Evolutionary conservation across 257 asterid species (phyloP), one percentile per base, ranked within the genome.

Genomic region (Lavandula angustifolia): DNA sequence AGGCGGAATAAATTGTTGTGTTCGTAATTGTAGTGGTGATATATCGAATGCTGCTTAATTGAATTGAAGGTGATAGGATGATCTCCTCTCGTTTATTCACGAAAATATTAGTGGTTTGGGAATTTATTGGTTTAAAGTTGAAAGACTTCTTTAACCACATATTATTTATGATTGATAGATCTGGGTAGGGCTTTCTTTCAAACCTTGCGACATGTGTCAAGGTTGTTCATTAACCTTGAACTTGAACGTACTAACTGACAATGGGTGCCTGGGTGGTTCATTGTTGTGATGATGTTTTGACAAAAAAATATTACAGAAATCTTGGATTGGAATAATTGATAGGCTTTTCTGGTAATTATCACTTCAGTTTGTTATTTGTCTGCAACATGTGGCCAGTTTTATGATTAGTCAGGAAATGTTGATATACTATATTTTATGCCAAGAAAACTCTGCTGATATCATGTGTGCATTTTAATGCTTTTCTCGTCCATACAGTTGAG

Each of bases 251-350:
- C 61, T 18, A 42, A 66, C 53, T 44, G 11, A 14, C 48, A 18
- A 3, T 41, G 40, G 6, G 32, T 56, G 46, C 32, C 46, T 38
- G 49, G 58, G 31, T 63, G 67, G 48, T 61, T 54, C 31, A 50
- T 47, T 41, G 49, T 75, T 69, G 38, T 60, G 40, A 59, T 72
- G 40, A 50, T 59, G 44, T 38, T 13, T 56, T 18, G 16, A 63
- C 47, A 16, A 2, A 12, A 43, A 22, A 34, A n/a, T 11, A 58
- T 34, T 17, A 50, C 34, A 27, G 16, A 40, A 68, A 3, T 6
- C 65, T 50, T 55, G 9, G 16, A 41, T 50, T 55, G 9, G 16
- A 41, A 29, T 44, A 50, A 54, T 52, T 11, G 64, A 42, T 64
- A 32, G 14, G 54, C 58, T 52, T 57, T 27, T 13, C 40, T 7